phyloP scores from a whole-genome alignment of 2,329 filamentous ascomycete genomes.

The Calonectria pteridis region DNA sequence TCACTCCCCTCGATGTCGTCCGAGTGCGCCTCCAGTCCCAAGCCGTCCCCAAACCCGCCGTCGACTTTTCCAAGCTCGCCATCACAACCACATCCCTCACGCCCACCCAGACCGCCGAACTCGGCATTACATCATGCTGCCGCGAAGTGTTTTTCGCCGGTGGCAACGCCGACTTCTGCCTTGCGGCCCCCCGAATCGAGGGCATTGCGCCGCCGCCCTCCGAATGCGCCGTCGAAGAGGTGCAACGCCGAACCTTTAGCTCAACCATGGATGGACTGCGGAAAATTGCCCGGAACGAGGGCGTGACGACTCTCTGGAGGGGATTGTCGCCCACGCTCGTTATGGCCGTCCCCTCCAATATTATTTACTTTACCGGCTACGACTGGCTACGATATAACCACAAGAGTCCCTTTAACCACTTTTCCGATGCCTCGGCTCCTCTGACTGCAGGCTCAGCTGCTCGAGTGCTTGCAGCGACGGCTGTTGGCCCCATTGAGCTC shows the following conservation, averaged over 20 bases:
- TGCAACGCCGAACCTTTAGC: slow-evolving; percentile 84
- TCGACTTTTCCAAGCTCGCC: slow-evolving; percentile 68
- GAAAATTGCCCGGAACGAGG: slow-evolving; percentile 96
- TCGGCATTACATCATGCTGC: slow-evolving; percentile 95
- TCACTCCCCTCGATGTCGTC: slow-evolving; percentile 96
- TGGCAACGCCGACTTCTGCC: slow-evolving; percentile 83
- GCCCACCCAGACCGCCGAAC: slow-evolving; percentile 79
- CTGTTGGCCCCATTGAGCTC: slow-evolving; percentile 92
- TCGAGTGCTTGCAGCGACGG: slow-evolving; percentile 82
- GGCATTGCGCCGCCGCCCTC: slow-evolving; percentile 59
- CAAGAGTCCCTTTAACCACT: slow-evolving; percentile 76
- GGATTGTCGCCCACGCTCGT: slow-evolving; percentile 93
- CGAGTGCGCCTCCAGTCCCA: slow-evolving; percentile 95
- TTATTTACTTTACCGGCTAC: slow-evolving; percentile 99
- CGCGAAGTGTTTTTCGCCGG: slow-evolving; percentile 97
- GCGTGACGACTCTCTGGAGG: slow-evolving; percentile 87
- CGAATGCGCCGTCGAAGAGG: slow-evolving; percentile 90
- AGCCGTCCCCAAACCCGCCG: slow-evolving; percentile 60
- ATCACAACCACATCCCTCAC: slow-evolving; percentile 70
- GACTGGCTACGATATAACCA: slow-evolving; percentile 88
- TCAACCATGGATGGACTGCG: slow-evolving; percentile 92
- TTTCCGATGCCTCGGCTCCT: slow-evolving; percentile 80
- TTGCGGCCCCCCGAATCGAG: slow-evolving; percentile 73
- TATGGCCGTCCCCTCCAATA: slow-evolving; percentile 95
- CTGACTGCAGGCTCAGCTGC: slow-evolving; percentile 84